Evolutionary conservation across 805 yeast species (phyloP).

Genomic region (Ogataea glucozyma): DNA sequence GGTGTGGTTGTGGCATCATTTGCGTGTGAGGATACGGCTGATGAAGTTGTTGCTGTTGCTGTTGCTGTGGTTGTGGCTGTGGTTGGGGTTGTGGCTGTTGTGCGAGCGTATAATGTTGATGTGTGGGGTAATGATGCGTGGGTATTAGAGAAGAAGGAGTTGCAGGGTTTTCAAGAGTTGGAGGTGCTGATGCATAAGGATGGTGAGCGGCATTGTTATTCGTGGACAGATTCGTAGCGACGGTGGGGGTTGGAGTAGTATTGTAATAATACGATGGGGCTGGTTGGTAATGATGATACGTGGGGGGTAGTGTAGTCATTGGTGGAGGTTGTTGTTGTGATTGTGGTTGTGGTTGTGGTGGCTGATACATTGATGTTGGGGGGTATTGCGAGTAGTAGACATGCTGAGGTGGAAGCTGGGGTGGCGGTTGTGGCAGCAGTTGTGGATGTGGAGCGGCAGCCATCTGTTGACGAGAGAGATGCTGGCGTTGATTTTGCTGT

Average conservation of each 20-base stretch:
- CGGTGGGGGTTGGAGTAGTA: no score
- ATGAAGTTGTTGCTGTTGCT: conserved; percentile 12
- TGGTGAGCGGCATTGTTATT: neutral
- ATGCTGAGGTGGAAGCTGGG: conserved; percentile 3
- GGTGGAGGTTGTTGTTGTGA: neutral
- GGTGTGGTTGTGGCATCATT: conserved; percentile 6
- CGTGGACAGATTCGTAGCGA: no score
- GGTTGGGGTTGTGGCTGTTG: conserved; percentile 7
- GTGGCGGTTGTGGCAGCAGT: conserved; percentile 3
- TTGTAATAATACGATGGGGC: neutral
- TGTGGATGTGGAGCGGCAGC: conserved; percentile 1
- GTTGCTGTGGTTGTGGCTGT: conserved; percentile 11
- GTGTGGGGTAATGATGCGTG: neutral
- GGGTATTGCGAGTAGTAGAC: conserved; percentile 4
- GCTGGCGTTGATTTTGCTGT: conserved; percentile 5
- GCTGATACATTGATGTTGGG: conserved; percentile 2
- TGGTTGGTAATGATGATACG: conserved; percentile 7
- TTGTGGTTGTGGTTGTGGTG: neutral
- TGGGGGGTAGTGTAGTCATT: neutral
- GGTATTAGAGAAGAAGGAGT: neutral
- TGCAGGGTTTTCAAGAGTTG: neutral
- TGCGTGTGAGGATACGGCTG: conserved; percentile 8
- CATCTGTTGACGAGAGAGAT: neutral
- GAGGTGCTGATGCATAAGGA: neutral
- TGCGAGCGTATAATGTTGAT: conserved; percentile 11